phyloP scores from a whole-genome alignment of 768 basidiomycete genomes.

The Hebeloma cylindrosporum region DNA sequence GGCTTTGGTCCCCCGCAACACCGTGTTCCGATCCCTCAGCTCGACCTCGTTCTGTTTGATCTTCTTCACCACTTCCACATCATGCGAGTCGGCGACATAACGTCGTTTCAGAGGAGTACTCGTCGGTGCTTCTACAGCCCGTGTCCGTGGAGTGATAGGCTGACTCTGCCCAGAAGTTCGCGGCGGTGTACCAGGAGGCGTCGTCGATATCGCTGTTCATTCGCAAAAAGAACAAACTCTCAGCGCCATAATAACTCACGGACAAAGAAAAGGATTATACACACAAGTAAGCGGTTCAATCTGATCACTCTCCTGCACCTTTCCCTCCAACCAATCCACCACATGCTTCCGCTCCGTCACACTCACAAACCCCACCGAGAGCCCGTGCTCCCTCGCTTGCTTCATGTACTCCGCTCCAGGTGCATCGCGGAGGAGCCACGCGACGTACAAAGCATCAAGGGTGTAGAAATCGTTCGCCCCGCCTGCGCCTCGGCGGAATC shows the following conservation, averaged over 20 bases:
- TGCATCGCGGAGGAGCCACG: slow-evolving; percentile 75
- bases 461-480: slow-evolving; percentile 67
- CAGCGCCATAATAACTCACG: background rate
- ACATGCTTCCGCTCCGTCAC: slow-evolving; percentile 86
- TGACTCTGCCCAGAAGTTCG: slow-evolving; percentile 29
- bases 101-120: slow-evolving; percentile 66
- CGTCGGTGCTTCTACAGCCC: slow-evolving; percentile 29
- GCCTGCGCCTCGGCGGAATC: slow-evolving; percentile 72
- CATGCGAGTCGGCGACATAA: slow-evolving; percentile 76
- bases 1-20: slow-evolving; percentile 78
- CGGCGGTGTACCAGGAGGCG: slow-evolving; percentile 56
- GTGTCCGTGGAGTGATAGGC: slow-evolving; percentile 29
- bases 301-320: slow-evolving; percentile 46
- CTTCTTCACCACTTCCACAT: slow-evolving; percentile 84
- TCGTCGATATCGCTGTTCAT: slow-evolving; percentile 28
- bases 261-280: slow-evolving; percentile 16
- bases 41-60: slow-evolving; percentile 78
- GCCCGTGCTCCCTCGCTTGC: slow-evolving; percentile 71
- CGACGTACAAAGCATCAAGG: slow-evolving; percentile 80
- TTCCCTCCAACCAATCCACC: slow-evolving; percentile 82
- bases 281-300: slow-evolving; percentile 47
- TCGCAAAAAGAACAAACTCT: background rate
- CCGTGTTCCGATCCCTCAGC: slow-evolving; percentile 77
- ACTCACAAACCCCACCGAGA: slow-evolving; percentile 76
- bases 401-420: slow-evolving; percentile 87